Conservation (phyloP, 306 rosid species). For the Cicer bijugum region DNA sequence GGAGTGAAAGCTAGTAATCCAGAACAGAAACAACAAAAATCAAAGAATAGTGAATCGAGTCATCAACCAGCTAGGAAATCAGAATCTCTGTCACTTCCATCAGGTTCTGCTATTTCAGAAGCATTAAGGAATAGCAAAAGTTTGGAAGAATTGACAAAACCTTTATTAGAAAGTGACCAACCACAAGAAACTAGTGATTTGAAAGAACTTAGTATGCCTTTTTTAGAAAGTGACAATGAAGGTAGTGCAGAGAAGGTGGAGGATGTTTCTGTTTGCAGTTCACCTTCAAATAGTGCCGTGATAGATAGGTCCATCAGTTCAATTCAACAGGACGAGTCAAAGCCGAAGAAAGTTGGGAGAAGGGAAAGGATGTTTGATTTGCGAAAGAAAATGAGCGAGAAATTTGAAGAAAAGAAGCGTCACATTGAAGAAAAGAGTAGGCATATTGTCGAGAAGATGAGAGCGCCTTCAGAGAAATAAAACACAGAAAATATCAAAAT, state of each 20-base stretch:
- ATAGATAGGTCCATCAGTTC: constrained; percentile 42
- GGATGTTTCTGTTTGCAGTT: constrained; percentile 43
- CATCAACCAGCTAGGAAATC: constrained; percentile 52
- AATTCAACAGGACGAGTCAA: constrained; percentile 56
- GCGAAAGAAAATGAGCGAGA: constrained; percentile 81
- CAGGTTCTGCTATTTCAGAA: constrained; percentile 38
- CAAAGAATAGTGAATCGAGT: constrained; percentile 40
- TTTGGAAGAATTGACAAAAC: constrained; percentile 53
- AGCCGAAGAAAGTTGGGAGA: constrained; percentile 68
- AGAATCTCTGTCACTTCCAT: constrained; percentile 42
- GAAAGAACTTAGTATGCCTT: constrained; percentile 50
- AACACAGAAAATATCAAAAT: constrained; percentile 34
- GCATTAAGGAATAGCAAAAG: constrained; percentile 47
- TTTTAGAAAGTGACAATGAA: constrained; percentile 34
- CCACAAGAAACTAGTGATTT: constrained; percentile 41
- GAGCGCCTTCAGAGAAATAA: constrained; percentile 60
- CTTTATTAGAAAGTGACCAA: constrained; percentile 55
- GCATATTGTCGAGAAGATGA: constrained; percentile 80
- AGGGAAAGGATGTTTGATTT: constrained; percentile 79
- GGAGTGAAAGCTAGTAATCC: constrained; percentile 50
- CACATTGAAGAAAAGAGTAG: constrained; percentile 76
- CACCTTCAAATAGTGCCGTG: constrained; percentile 44
- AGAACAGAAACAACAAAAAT: constrained; percentile 44
- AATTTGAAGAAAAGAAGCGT: constrained; percentile 87
- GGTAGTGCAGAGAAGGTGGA: constrained; percentile 45